Base-by-base conservation (phyloP, 106 monocot species). In the Hemerocallis citrina region DNA sequence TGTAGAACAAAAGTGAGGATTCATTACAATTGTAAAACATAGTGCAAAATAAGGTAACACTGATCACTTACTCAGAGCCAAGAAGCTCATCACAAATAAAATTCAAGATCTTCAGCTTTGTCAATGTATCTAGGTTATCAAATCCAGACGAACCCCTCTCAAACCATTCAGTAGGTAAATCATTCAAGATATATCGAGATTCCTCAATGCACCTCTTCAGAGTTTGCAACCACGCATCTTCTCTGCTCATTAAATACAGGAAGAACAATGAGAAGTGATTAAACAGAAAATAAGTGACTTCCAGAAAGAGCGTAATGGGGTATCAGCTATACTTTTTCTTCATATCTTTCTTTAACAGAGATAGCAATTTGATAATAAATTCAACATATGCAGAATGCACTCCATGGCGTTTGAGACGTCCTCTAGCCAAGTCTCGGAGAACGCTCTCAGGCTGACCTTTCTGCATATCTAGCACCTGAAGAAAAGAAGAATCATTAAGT, bases 51-150 rank as follows among this genome's bases (percentile, higher is more conserved):
- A 42, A 48, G 4, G 41, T 20, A 10, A 37, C 0, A 31, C 10
- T 16, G 19, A 17, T 27, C 61, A 74, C 84, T 75, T 70, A 93
- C 93, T 62, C 55, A 3, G 84, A 85, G 28, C 31, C 61, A 38
- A 93, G 81, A 56, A 58, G 38, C 40, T 85, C 79, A 42, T 93
- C 93, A 73, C 93, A 93, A 20, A 93, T 81, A 68, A 93, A 85
- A 64, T 80, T 82, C 24, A 93, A 41, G 30, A 93, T 48, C 38
- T 52, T 65, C 36, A 93, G 60, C 38, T 93, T 93, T 55, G 22
- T 35, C 33, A 68, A 82, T 22, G 64, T 8, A 44, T 75, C 74
- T 55, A 88, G 67, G 17, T 59, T 68, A 33, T 85, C 62, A 68
- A 82, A 89, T 43, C 67, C 74, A 29, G 33, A 35, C 30, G 52